Evolutionary conservation across 768 basidiomycete species (phyloP).

Genomic region (Lactarius tabidus): DNA sequence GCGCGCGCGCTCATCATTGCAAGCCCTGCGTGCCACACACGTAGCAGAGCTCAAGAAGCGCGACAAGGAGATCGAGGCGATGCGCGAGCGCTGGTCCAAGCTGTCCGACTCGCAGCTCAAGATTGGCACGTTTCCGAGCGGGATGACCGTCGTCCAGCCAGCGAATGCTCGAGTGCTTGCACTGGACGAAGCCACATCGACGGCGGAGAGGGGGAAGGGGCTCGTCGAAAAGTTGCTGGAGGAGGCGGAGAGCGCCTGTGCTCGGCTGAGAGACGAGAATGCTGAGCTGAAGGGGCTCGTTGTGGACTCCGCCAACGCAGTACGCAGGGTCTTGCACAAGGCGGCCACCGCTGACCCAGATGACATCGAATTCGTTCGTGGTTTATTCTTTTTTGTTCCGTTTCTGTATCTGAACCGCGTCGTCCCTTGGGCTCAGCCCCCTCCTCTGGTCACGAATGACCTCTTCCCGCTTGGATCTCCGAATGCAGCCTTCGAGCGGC

Average conservation of each 20-base stretch:
- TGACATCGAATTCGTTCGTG: slow-evolving; percentile 46
- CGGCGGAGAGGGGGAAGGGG: slow-evolving; percentile 47
- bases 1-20: slow-evolving; percentile 63
- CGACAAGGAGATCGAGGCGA: slow-evolving; percentile 74
- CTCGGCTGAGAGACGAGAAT: slow-evolving; percentile 62
- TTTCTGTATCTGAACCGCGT: slow-evolving; percentile 1
- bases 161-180: slow-evolving; percentile 44
- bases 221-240: slow-evolving; percentile 65
- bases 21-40: slow-evolving; percentile 64
- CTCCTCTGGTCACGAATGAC: slow-evolving; percentile 24
- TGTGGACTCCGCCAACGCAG: slow-evolving; percentile 59
- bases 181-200: slow-evolving; percentile 35
- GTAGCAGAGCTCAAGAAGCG: slow-evolving; percentile 72
- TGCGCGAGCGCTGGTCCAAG: slow-evolving; percentile 71
- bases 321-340: slow-evolving; percentile 52
- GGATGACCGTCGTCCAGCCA: slow-evolving; percentile 40
- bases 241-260: slow-evolving; percentile 65
- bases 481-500: slow-evolving; percentile 29
- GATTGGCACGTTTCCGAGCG: slow-evolving; percentile 35
- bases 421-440: slow-evolving; percentile 24
- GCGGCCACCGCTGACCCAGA: slow-evolving; percentile 38
- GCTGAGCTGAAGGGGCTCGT: slow-evolving; percentile 54
- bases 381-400: slow-evolving; percentile 23
- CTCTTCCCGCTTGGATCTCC: slow-evolving; percentile 31
- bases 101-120: slow-evolving; percentile 65